These are phyloP conservation scores for Penicillium concentricum DNA, from an alignment of 2,329 filamentous ascomycete species.

Conservation along the genomic window DNA sequence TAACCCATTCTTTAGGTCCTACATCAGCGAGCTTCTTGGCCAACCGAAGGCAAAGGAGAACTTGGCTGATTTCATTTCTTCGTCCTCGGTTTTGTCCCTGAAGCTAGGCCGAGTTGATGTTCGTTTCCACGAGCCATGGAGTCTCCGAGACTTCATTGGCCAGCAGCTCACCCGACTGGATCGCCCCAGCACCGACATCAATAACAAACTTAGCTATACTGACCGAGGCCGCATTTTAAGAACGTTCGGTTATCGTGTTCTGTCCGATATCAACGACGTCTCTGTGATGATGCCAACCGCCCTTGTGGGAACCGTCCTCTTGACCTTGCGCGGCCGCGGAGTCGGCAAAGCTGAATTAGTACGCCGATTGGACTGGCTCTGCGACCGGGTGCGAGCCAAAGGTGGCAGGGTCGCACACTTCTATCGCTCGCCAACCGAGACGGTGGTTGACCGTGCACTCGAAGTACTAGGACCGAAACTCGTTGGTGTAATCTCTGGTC, in stretches of 20 bases:
- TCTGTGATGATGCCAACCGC: conserved; percentile 98
- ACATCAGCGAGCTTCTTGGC: conserved; percentile 89
- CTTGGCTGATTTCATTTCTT: conserved; percentile 80
- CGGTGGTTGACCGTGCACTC: conserved; percentile 83
- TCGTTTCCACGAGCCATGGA: conserved; percentile 96
- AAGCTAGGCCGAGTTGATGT: conserved; percentile 91
- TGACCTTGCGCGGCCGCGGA: conserved; percentile 87
- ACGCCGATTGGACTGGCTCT: conserved; percentile 87
- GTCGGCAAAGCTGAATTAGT: conserved; percentile 85
- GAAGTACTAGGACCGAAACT: conserved; percentile 89
- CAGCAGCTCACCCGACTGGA: conserved; percentile 66
- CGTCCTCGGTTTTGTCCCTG: conserved; percentile 83
- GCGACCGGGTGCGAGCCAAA: conserved; percentile 74
- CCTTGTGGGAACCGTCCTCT: conserved; percentile 85
- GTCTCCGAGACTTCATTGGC: conserved; percentile 74
- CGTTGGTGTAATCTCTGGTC: conserved; percentile 72
- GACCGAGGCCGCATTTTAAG: conserved; percentile 72
- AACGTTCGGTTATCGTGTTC: conserved; percentile 85
- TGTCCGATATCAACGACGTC: conserved; percentile 91
- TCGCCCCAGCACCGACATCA: conserved; percentile 32
- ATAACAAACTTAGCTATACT: conserved; percentile 47
- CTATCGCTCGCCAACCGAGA: conserved; percentile 71
- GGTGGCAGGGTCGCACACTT: conserved; percentile 94
- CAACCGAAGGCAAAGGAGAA: conserved; percentile 97
- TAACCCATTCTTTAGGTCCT: conserved; percentile 56